Conservation (phyloP, 805 yeast species). For the Starmerella floris region DNA sequence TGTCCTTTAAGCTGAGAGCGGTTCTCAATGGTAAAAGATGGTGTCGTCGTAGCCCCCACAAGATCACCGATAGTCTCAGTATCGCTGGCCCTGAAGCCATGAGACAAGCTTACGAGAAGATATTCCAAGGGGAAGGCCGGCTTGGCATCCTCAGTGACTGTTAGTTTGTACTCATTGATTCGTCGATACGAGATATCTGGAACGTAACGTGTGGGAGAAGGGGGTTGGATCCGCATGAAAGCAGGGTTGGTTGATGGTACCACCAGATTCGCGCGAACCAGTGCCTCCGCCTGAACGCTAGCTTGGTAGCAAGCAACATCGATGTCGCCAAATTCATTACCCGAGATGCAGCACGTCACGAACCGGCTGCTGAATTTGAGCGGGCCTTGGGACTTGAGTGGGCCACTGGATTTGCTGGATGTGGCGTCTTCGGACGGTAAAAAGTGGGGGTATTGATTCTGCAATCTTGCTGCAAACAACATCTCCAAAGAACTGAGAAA, state of each 20-base stretch:
- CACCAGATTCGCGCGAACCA: constrained; percentile 74
- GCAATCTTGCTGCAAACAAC: constrained; percentile 68
- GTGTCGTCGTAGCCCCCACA: background rate
- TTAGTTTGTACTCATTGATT: constrained; percentile 74
- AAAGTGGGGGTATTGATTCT: constrained; percentile 42
- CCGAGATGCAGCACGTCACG: constrained; percentile 84
- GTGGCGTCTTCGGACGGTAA: constrained; percentile 27
- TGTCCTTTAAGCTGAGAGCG: constrained; percentile 65
- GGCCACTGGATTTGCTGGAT: background rate
- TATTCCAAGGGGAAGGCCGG: constrained; percentile 93
- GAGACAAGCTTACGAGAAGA: constrained; percentile 71
- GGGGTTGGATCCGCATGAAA: constrained; percentile 64
- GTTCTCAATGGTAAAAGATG: constrained; percentile 60
- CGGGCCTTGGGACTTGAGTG: background rate
- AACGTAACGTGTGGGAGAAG: constrained; percentile 65
- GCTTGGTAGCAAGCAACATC: constrained; percentile 88
- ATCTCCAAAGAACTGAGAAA: constrained; percentile 83
- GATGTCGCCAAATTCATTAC: constrained; percentile 78
- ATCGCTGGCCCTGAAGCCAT: constrained; percentile 61
- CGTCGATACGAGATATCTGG: constrained; percentile 85
- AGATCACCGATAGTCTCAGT: constrained; percentile 1
- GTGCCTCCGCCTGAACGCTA: constrained; percentile 71
- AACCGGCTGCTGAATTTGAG: constrained; percentile 65
- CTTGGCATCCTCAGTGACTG: constrained; percentile 77
- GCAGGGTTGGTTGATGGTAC: constrained; percentile 85